Conservation (phyloP, 2,329 filamentous ascomycete genomes). For the Curvularia sp. region DNA sequence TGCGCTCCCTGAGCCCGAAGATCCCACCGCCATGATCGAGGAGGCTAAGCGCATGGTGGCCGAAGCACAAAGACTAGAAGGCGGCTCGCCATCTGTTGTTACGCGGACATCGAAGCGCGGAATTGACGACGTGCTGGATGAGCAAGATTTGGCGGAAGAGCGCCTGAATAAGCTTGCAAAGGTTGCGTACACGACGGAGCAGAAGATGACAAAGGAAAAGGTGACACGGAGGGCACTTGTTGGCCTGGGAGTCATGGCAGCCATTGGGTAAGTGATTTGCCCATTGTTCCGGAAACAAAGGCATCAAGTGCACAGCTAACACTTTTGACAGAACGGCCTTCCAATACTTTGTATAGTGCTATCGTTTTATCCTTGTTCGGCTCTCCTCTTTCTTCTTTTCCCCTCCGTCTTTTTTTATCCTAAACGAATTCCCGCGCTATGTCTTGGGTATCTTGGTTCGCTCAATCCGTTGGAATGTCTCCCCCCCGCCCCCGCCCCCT, state of each 20-base stretch:
- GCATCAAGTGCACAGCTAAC: slow-evolving; percentile 25
- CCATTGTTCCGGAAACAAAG: not conserved
- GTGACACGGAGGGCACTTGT: slow-evolving; percentile 86
- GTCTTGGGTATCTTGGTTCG: slow-evolving; percentile 16
- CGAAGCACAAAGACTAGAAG: slow-evolving; percentile 65
- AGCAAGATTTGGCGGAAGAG: slow-evolving; percentile 56
- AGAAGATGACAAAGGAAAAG: slow-evolving; percentile 82
- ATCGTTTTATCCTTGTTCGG: not conserved
- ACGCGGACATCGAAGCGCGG: slow-evolving; percentile 48
- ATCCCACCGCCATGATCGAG: slow-evolving; percentile 82
- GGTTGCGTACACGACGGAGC: slow-evolving; percentile 64
- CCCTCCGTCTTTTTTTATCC: not conserved
- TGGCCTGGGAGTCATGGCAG: slow-evolving; percentile 85
- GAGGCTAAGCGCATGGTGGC: slow-evolving; percentile 89
- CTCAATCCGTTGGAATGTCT: slow-evolving; percentile 4
- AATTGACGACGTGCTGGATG: slow-evolving; percentile 66
- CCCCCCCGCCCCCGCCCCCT: slow-evolving; percentile 1
- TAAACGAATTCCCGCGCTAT: slow-evolving; percentile 12
- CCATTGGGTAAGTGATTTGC: slow-evolving; percentile 77
- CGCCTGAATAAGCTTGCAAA: slow-evolving; percentile 76
- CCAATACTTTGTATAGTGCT: slow-evolving; percentile 37
- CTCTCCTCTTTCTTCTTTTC: not conserved
- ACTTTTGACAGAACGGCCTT: slow-evolving; percentile 33
- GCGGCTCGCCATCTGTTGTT: slow-evolving; percentile 29
- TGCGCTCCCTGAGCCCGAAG: slow-evolving; percentile 75